These are phyloP conservation scores for Hypoxylon intermedium DNA, from an alignment of 495 filamentous ascomycete species.

Conservation along the genomic window DNA sequence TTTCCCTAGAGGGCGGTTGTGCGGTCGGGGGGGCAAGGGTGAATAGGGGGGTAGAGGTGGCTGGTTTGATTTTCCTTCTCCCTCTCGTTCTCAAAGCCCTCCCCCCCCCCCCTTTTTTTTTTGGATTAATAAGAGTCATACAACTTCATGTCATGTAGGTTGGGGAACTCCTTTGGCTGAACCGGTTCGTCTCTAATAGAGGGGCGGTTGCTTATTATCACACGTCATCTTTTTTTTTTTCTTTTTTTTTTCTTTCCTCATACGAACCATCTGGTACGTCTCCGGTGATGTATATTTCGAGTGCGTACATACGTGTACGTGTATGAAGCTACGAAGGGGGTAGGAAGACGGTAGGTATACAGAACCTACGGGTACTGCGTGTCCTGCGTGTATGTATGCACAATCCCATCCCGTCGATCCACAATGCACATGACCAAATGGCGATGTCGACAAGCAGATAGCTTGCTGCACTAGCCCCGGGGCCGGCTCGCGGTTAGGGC, in stretches of 20 bases:
- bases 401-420: not conserved
- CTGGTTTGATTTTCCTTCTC: too few species aligned
- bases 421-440: constrained; percentile 30
- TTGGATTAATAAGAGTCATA: constrained; percentile 24
- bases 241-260: constrained; percentile 5
- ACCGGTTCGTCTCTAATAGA: constrained; percentile 23
- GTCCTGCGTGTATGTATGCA: not conserved
- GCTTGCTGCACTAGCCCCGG: constrained; percentile 24
- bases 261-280: constrained; percentile 26
- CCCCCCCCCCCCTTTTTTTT: not conserved
- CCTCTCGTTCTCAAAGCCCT: not conserved
- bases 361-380: too few species aligned
- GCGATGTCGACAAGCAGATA: constrained; percentile 35
- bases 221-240: constrained; percentile 21
- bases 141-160: constrained; percentile 1
- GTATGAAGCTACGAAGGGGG: too few species aligned
- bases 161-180: constrained; percentile 15
- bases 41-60: too few species aligned
- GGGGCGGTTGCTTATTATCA: constrained; percentile 4
- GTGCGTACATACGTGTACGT: not conserved
- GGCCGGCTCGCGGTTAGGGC: constrained; percentile 22
- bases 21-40: too few species aligned
- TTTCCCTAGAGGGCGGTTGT: too few species aligned
- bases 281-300: constrained; percentile 16
- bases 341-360: too few species aligned